Conservation (phyloP, 352 stramenopile genomes). For the Pythium guiyangense region DNA sequence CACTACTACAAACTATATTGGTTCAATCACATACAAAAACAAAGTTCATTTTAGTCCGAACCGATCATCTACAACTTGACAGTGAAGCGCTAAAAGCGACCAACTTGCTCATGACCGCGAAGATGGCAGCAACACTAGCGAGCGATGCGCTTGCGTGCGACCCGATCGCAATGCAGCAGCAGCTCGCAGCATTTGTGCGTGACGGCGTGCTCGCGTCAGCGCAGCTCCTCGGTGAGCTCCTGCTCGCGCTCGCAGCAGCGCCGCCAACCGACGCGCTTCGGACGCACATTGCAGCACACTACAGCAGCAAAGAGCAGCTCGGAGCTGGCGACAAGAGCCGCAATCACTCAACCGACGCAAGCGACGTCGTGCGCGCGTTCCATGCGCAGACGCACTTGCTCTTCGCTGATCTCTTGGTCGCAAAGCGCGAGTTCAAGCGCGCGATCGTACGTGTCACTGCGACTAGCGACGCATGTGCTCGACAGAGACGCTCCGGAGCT, state of each 20-base stretch:
- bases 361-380: slow-evolving; percentile 26
- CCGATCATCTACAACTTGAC: too few species aligned
- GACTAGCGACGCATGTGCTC: not conserved
- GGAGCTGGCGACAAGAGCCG: not conserved
- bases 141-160: slow-evolving; percentile 29
- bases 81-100: too few species aligned
- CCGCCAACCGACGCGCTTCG: slow-evolving; percentile 12
- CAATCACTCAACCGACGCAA: not conserved
- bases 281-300: not conserved
- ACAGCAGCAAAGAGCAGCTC: too few species aligned
- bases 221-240: slow-evolving; percentile 61
- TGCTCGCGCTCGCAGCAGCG: slow-evolving; percentile 41
- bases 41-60: too few species aligned
- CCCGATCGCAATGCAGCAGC: slow-evolving; percentile 49
- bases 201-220: slow-evolving; percentile 50
- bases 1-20: too few species aligned
- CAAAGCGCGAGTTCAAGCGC: slow-evolving; percentile 63
- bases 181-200: slow-evolving; percentile 47
- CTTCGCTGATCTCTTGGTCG: slow-evolving; percentile 68
- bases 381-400: slow-evolving; percentile 51
- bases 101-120: too few species aligned
- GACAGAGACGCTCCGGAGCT: not conserved
- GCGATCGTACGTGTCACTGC: slow-evolving; percentile 45
- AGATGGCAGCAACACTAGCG: too few species aligned
- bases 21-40: too few species aligned